Evolutionary conservation across 2,329 filamentous ascomycete species (phyloP).

Genomic region (Stachybotrys elegans): DNA sequence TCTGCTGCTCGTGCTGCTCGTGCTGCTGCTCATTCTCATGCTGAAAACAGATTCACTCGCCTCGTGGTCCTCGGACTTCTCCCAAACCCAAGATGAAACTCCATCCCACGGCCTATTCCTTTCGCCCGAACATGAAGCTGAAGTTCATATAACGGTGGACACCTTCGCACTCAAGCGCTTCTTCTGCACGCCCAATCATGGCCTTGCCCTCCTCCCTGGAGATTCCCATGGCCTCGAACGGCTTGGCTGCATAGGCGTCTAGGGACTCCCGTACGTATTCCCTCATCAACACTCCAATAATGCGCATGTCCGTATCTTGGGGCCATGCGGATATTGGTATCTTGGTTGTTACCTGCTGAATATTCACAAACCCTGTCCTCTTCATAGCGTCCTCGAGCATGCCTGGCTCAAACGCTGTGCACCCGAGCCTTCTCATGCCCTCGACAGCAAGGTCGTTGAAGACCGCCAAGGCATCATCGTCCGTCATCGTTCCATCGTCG

Average conservation of each 20-base stretch:
- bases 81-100: too few species aligned
- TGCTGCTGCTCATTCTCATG: not conserved
- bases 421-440: conserved; percentile 30
- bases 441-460: conserved; percentile 26
- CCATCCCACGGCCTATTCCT: too few species aligned
- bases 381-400: conserved; percentile 30
- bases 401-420: conserved; percentile 29
- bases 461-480: conserved; percentile 30
- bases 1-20: too few species aligned
- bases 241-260: conserved; percentile 35
- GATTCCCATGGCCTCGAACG: conserved; percentile 32
- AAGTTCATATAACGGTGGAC: conserved; percentile 39
- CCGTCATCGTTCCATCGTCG: conserved; percentile 38
- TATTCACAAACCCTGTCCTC: conserved; percentile 38
- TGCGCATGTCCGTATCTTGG: conserved; percentile 31
- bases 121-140: conserved; percentile 39
- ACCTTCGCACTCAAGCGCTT: conserved; percentile 26
- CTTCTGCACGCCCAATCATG: conserved; percentile 24
- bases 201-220: conserved; percentile 26
- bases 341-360: conserved; percentile 35
- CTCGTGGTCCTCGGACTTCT: too few species aligned
- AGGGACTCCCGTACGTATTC: conserved; percentile 35
- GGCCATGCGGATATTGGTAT: conserved; percentile 43
- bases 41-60: not conserved
- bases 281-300: conserved; percentile 39